Conservation (phyloP, 495 filamentous ascomycete species). For the Tuber magnatum region DNA sequence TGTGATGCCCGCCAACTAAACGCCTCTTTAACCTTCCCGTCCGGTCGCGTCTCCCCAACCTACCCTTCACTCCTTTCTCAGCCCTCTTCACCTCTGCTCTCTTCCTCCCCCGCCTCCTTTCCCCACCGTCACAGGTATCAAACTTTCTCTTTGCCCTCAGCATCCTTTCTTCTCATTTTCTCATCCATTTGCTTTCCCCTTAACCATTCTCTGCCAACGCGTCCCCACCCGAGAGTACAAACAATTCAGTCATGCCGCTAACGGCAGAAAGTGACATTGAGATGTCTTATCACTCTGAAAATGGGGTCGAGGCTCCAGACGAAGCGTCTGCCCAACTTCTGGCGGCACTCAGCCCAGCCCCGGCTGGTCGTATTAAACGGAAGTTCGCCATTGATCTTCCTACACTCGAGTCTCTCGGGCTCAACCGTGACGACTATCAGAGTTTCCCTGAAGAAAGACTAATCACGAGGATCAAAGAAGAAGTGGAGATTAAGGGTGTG, state of each 20-base stretch:
- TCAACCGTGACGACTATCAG: conserved; percentile 22
- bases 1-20: neutral
- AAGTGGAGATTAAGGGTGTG: neutral
- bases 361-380: neutral
- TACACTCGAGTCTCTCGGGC: conserved; percentile 19
- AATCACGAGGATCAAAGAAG: neutral
- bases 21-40: neutral
- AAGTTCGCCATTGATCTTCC: conserved; percentile 12
- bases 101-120: neutral
- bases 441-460: conserved; percentile 11
- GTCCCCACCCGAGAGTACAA: neutral
- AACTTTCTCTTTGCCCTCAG: neutral
- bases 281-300: neutral
- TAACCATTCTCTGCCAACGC: neutral
- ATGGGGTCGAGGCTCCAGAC: neutral
- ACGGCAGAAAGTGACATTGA: neutral
- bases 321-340: neutral
- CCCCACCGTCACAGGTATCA: neutral
- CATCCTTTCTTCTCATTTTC: neutral
- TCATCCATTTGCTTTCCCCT: neutral
- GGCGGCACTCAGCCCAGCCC: neutral
- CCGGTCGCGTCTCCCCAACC: neutral
- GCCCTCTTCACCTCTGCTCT: neutral
- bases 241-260: neutral
- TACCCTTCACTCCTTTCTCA: neutral